These are phyloP conservation scores for Solanum commersonii DNA, from an alignment of 257 asterid species.

Conservation along the genomic window DNA sequence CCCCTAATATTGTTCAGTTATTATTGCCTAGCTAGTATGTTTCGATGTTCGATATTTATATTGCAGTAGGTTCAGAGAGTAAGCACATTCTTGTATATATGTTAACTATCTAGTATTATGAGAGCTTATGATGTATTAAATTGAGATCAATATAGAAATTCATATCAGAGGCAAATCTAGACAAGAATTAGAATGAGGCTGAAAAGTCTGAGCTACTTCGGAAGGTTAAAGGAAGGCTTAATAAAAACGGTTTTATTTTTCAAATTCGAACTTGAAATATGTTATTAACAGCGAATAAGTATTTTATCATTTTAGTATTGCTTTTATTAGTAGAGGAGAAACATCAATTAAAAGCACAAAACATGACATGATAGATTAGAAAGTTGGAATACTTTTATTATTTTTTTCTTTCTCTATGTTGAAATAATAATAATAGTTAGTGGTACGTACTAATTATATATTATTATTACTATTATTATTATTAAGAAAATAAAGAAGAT, in stretches of 20 bases:
- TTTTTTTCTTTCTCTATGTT: background rate
- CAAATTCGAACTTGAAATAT: background rate
- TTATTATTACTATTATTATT: background rate
- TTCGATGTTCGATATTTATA: background rate
- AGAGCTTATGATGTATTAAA: background rate
- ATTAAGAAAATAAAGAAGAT: background rate
- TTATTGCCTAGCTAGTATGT: slow-evolving; percentile 23
- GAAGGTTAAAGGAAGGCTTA: background rate
- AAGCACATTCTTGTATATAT: background rate
- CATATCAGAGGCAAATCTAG: background rate
- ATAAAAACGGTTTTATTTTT: background rate
- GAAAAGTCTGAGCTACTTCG: background rate
- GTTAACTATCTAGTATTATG: rapidly evolving
- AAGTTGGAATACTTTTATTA: background rate
- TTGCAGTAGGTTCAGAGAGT: background rate
- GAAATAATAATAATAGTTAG: background rate
- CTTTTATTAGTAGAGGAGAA: background rate
- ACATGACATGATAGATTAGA: slow-evolving; percentile 49
- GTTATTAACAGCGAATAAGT: background rate
- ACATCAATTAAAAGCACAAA: slow-evolving; percentile 23
- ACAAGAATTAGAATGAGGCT: background rate
- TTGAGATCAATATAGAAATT: background rate
- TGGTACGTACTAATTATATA: background rate
- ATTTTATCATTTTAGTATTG: background rate
- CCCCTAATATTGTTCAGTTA: background rate